A percentile compares a stretch with the other conserved stretches of the same genome.
phyloP scores from a whole-genome alignment of 257 asterid species.

The Solanum pinnatisectum region DNA sequence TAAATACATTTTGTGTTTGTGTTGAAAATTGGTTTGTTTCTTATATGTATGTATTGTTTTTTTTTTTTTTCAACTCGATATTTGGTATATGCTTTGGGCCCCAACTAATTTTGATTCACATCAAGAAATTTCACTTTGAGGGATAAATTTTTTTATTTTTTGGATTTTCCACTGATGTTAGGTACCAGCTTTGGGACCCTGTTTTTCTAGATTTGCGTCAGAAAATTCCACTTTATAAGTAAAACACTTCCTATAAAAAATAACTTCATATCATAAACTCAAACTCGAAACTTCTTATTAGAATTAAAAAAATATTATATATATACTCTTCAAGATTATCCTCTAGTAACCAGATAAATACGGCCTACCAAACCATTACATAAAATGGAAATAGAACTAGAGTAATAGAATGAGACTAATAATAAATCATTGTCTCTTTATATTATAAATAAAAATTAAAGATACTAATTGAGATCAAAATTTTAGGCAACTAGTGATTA shows the following conservation, averaged over 20 bases:
- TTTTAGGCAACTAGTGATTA: not conserved
- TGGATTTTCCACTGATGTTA: not conserved
- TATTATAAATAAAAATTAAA: not conserved
- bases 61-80: fast-evolving
- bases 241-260: no score
- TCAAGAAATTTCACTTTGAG: not conserved
- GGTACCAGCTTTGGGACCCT: not conserved
- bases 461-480: not conserved
- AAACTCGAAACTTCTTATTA: not conserved
- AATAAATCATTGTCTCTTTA: not conserved
- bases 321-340: not conserved
- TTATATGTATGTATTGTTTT: not conserved
- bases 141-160: no score
- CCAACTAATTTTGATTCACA: not conserved
- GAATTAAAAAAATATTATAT: no score
- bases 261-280: not conserved
- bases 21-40: no score
- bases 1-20: no score
- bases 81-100: not conserved
- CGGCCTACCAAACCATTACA: not conserved
- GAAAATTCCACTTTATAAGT: not conserved
- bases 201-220: not conserved
- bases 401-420: not conserved
- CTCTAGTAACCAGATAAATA: not conserved
- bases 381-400: not conserved